A percentile compares a stretch with the other conserved stretches of the same genome.
These are phyloP conservation scores for Yamadazyma oceani DNA, from an alignment of 1,139 yeast species.

Conservation along the genomic window DNA sequence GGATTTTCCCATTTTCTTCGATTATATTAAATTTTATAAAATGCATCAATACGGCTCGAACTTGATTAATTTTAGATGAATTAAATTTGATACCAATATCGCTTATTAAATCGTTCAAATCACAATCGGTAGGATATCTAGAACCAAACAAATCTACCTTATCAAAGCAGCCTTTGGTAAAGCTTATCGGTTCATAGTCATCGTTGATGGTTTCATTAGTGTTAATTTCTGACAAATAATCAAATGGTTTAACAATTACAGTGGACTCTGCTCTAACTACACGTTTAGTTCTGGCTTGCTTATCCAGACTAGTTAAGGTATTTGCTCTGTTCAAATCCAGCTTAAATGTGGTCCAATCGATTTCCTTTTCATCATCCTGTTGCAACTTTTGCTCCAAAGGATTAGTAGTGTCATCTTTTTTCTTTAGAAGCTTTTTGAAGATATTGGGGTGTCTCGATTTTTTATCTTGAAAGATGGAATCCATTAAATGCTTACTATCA, in stretches of 20 bases:
- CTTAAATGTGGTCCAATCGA: conserved; percentile 44
- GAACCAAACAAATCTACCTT: conserved; percentile 37
- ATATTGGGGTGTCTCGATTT: conserved; percentile 51
- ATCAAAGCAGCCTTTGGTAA: conserved; percentile 16
- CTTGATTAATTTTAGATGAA: conserved; percentile 33
- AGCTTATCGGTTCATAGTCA: conserved; percentile 15
- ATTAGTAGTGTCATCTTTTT: conserved; percentile 28
- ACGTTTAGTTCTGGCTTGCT: conserved; percentile 65
- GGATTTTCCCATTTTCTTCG: conserved; percentile 39
- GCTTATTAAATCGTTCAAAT: conserved; percentile 46
- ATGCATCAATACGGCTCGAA: conserved; percentile 41
- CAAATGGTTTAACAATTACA: conserved; percentile 69
- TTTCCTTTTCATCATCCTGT: conserved; percentile 23
- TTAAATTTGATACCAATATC: conserved; percentile 45
- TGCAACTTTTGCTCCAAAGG: conserved; percentile 36
- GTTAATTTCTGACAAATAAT: conserved; percentile 53
- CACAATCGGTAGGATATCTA: conserved; percentile 29
- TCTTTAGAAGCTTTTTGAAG: conserved; percentile 51
- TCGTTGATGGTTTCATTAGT: conserved; percentile 39
- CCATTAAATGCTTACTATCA: conserved; percentile 34
- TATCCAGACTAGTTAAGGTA: conserved; percentile 68
- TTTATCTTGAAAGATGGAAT: conserved; percentile 46
- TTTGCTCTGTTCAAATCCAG: conserved; percentile 72
- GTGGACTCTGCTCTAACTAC: conserved; percentile 68
- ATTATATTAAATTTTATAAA: conserved; percentile 40